These are phyloP conservation scores for Jamesozyma lodderae DNA, from an alignment of 805 yeast genomes.

Conservation along the genomic window DNA sequence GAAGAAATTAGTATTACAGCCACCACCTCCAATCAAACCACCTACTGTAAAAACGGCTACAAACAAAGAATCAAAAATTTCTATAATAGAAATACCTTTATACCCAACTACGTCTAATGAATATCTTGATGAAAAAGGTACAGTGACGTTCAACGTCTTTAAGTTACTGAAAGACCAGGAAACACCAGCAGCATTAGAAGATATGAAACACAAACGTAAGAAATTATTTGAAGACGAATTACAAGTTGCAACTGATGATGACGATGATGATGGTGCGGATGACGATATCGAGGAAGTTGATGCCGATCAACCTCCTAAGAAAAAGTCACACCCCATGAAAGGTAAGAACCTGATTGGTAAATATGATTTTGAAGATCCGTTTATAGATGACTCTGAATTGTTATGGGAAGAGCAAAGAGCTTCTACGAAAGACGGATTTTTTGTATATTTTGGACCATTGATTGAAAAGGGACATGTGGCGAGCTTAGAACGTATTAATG, in stretches of 20 bases:
- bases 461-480: constrained; percentile 50
- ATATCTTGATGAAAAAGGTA: constrained; percentile 30
- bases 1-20: constrained; percentile 10
- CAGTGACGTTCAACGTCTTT: constrained; percentile 25
- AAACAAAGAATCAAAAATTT: constrained; percentile 15
- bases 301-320: constrained; percentile 19
- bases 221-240: constrained; percentile 2
- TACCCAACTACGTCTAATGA: constrained; percentile 20
- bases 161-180: constrained; percentile 7
- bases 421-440: constrained; percentile 89
- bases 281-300: constrained; percentile 18
- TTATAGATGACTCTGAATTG: constrained; percentile 89
- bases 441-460: constrained; percentile 88
- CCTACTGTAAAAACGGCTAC: constrained; percentile 16
- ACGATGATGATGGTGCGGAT: constrained; percentile 15
- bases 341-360: constrained; percentile 75
- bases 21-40: constrained; percentile 18
- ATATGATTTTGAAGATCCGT: constrained; percentile 89
- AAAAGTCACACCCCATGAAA: constrained; percentile 34
- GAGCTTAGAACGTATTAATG: constrained; percentile 39
- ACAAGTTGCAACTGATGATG: constrained; percentile 21
- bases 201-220: constrained; percentile 2
- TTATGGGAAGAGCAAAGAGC: constrained; percentile 90
- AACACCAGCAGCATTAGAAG: background rate
- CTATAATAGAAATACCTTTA: constrained; percentile 26